phyloP scores from a whole-genome alignment of 805 yeast species.

The Yarrowia porcina region DNA sequence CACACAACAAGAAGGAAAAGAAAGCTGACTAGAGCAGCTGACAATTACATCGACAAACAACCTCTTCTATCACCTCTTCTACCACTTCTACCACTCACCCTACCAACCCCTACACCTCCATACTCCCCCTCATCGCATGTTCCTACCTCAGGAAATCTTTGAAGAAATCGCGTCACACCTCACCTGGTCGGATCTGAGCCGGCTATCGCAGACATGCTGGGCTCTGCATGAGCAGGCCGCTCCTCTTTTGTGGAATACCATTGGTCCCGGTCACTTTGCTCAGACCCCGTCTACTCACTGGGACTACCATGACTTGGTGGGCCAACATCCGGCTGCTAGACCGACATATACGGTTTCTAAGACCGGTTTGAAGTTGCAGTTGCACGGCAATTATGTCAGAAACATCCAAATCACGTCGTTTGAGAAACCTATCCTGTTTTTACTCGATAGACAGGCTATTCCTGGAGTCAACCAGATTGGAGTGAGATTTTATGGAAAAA shows the following conservation, averaged over 20 bases:
- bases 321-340: neutral
- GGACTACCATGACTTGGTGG: slow-evolving; percentile 15
- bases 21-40: too few species aligned
- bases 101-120: neutral
- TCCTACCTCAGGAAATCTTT: slow-evolving; percentile 21
- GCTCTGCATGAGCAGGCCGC: slow-evolving; percentile 6
- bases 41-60: too few species aligned
- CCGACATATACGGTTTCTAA: slow-evolving; percentile 12
- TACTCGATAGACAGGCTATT: slow-evolving; percentile 1
- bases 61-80: too few species aligned
- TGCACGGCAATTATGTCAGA: neutral
- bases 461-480: slow-evolving; percentile 9
- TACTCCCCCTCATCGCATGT: neutral
- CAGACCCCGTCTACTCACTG: neutral
- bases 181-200: slow-evolving; percentile 18
- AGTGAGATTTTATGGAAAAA: slow-evolving; percentile 14
- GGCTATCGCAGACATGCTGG: slow-evolving; percentile 18
- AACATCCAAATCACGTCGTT: slow-evolving; percentile 17
- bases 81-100: neutral
- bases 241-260: slow-evolving; percentile 3
- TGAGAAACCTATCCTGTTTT: neutral
- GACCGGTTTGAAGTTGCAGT: slow-evolving; percentile 1
- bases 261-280: slow-evolving; percentile 10
- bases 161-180: slow-evolving; percentile 13
- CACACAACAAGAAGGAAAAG: neutral